phyloP scores from a whole-genome alignment of 495 filamentous ascomycete genomes.

The Cairneyella variabilis region DNA sequence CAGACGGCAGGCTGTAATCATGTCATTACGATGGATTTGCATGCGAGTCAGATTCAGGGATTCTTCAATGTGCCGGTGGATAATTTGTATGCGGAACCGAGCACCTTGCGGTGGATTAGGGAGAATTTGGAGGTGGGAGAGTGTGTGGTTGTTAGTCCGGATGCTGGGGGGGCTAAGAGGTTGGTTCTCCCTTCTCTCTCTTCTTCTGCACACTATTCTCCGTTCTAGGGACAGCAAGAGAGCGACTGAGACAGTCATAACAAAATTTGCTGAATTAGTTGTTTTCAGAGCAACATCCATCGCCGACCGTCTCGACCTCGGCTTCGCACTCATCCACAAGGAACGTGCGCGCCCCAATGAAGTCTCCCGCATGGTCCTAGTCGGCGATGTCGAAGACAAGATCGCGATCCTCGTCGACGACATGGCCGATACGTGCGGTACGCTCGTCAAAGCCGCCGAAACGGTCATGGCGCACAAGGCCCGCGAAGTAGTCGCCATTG shows the following conservation, averaged over 20 bases:
- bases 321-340: constrained; percentile 99
- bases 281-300: constrained; percentile 93
- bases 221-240: neutral
- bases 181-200: constrained; percentile 36
- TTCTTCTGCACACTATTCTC: too few species aligned
- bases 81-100: constrained; percentile 94
- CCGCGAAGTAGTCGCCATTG: constrained; percentile 83
- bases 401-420: constrained; percentile 58
- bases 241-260: neutral
- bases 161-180: constrained; percentile 96
- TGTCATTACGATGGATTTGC: constrained; percentile 86
- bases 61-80: constrained; percentile 99
- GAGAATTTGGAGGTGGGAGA: constrained; percentile 80
- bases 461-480: constrained; percentile 89
- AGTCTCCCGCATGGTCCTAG: constrained; percentile 92
- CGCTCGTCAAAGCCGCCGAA: constrained; percentile 86
- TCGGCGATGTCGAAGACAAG: constrained; percentile 66
- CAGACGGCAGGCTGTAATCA: constrained; percentile 88
- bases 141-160: constrained; percentile 92
- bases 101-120: constrained; percentile 83
- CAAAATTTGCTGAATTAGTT: too few species aligned
- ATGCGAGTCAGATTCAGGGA: constrained; percentile 76
- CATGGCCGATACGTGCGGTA: constrained; percentile 96
- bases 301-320: constrained; percentile 87
- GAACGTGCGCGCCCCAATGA: constrained; percentile 94